Evolutionary conservation across 257 asterid genomes (phyloP), one percentile per base, ranked within the genome.

Genomic region (Scutellaria minor): DNA sequence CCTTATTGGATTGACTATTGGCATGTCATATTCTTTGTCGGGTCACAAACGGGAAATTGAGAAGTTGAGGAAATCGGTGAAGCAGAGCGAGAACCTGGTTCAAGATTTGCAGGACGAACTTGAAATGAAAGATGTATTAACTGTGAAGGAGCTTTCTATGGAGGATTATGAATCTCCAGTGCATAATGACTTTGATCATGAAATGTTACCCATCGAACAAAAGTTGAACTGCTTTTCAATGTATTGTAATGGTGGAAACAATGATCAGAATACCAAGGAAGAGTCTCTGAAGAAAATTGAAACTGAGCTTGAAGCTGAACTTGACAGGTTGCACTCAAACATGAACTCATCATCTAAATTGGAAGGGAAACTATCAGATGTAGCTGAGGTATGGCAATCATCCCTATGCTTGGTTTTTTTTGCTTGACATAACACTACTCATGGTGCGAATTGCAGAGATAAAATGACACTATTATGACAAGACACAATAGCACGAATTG

Each of bases 261-360:
- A 62, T 62, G 77, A 79, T 68, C 83, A 63, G 72, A 80, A 56
- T 69, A 56, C 77, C 10, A 85, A 76, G 41, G 92, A 80, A 58
- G 86, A 83, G 62, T 87, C 92, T 40, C 78, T 82, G 75, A 84
- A 86, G 76, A 81, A 74, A 81, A 91, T 91, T 68, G 97, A 86
- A 84, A 94, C 96, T 35, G 97, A 89, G 86, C 97, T 91, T 73
- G 90, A 87, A 83, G 96, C 90, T 62, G 97, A 91, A 78, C 78
- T 89, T 50, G 90, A 85, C 82, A 87, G 80, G 79, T 67, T 91
- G 84, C 92, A 85, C 73, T 74, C 83, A 15, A 89, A 72, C 72
- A 81, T 89, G 72, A 82, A 66, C 58, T 78, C 89, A 1, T 55
- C 85, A 1, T 55, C 85, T 64, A 79, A 74, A 44, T 69, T 86